phyloP scores from a whole-genome alignment of 2,329 filamentous ascomycete species.

The Ascosphaera pollenicola region DNA sequence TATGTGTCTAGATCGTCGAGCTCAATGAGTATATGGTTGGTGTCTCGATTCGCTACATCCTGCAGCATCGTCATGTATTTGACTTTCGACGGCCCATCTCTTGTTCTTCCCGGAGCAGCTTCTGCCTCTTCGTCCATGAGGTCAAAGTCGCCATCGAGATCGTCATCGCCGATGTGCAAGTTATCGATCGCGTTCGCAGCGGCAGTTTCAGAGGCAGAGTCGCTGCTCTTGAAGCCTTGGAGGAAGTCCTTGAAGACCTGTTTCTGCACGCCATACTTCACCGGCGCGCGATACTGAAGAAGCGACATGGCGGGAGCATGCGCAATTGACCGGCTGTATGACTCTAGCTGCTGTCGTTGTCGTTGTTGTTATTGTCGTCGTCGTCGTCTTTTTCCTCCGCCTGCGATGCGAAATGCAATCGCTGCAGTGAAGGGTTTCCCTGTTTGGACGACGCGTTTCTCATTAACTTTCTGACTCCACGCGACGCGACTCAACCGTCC shows the following conservation, averaged over 20 bases:
- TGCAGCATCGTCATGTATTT: slow-evolving; percentile 85
- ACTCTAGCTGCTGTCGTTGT: neutral
- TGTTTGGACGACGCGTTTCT: too few species aligned
- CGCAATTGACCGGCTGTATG: too few species aligned
- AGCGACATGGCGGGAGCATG: slow-evolving; percentile 50
- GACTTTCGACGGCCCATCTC: slow-evolving; percentile 33
- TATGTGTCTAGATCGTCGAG: slow-evolving; percentile 72
- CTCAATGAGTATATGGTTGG: slow-evolving; percentile 62
- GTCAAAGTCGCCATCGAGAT: slow-evolving; percentile 74
- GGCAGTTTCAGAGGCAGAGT: slow-evolving; percentile 39
- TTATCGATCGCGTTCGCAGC: slow-evolving; percentile 55
- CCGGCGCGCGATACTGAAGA: slow-evolving; percentile 51
- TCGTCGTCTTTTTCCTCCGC: too few species aligned
- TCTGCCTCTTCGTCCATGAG: slow-evolving; percentile 54
- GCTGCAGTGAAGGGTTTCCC: too few species aligned
- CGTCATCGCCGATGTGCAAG: slow-evolving; percentile 71
- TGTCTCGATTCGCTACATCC: slow-evolving; percentile 59
- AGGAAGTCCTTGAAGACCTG: slow-evolving; percentile 68
- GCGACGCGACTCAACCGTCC: too few species aligned
- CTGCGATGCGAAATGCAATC: too few species aligned
- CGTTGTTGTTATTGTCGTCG: neutral
- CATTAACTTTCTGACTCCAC: too few species aligned
- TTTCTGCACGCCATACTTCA: slow-evolving; percentile 77
- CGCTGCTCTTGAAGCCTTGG: slow-evolving; percentile 56
- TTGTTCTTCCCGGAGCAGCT: slow-evolving; percentile 31